Percentiles rank a stretch among this genome's conserved stretches.
Evolutionary conservation across 164 flowering plant genomes (phyloP).

Genomic region (Echeveria elegans): DNA sequence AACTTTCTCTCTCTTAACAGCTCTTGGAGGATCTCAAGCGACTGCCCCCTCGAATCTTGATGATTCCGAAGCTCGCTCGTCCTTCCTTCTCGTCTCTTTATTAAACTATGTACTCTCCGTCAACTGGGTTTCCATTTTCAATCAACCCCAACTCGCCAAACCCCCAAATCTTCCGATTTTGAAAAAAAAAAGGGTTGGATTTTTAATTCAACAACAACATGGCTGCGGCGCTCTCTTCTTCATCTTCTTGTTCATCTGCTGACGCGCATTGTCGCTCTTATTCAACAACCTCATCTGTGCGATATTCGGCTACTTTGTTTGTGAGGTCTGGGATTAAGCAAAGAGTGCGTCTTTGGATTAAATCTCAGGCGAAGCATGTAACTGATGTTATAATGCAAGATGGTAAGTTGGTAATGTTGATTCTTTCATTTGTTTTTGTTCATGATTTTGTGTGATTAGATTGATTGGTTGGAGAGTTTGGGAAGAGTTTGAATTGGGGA

Average conservation of each 20-base stretch:
- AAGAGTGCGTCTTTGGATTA: not conserved
- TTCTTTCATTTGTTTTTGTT: not conserved
- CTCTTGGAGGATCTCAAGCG: slow-evolving; percentile 54
- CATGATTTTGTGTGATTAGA: too few relatives aligned
- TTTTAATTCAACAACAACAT: not conserved
- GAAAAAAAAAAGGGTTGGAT: not conserved
- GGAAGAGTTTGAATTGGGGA: not conserved
- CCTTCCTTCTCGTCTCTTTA: too few relatives aligned
- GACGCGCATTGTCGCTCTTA: not conserved
- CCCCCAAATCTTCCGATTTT: not conserved
- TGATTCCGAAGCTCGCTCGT: slow-evolving; percentile 14
- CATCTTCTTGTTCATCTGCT: not conserved
- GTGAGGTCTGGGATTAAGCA: not conserved
- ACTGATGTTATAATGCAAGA: slow-evolving; percentile 1
- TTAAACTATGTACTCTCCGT: too few relatives aligned
- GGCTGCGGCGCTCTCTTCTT: slow-evolving; percentile 1
- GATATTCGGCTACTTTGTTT: too few relatives aligned
- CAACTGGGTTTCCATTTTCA: not conserved
- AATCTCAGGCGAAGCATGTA: not conserved
- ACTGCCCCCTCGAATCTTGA: slow-evolving; percentile 28
- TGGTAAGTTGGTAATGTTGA: not conserved
- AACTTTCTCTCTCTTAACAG: slow-evolving; percentile 14
- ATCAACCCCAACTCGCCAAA: not conserved
- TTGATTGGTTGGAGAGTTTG: not conserved
- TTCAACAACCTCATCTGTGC: too few relatives aligned